phyloP scores from a whole-genome alignment of 176 grass and related monocot genomes.

The Aechmea fasciata region DNA sequence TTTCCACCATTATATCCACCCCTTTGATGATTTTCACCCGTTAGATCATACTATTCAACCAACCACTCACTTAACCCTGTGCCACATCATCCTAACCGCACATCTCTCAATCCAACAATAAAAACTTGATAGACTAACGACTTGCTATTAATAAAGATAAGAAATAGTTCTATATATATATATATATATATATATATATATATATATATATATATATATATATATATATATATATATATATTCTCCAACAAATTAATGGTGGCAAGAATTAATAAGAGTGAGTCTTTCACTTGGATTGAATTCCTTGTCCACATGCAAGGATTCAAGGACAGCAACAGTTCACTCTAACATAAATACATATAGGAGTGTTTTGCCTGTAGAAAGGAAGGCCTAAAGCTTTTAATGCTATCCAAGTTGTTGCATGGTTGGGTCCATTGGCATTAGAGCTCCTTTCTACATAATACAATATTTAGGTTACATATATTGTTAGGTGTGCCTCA shows the following conservation, averaged over 20 bases:
- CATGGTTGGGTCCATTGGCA: background rate
- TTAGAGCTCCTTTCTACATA: too few relatives aligned
- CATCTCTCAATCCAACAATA: too few relatives aligned
- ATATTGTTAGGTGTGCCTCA: too few relatives aligned
- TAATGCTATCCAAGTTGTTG: constrained; percentile 8
- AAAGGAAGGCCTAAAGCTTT: constrained; percentile 8
- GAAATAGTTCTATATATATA: too few relatives aligned
- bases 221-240: background rate
- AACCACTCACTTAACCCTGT: too few relatives aligned
- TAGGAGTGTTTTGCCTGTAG: background rate
- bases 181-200: background rate
- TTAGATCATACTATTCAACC: too few relatives aligned
- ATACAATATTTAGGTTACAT: too few relatives aligned
- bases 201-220: background rate
- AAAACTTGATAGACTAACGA: too few relatives aligned
- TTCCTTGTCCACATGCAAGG: background rate
- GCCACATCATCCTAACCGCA: too few relatives aligned
- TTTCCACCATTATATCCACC: too few relatives aligned
- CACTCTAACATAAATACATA: background rate
- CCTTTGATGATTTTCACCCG: too few relatives aligned
- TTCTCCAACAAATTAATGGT: background rate
- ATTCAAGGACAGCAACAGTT: background rate
- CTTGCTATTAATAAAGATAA: too few relatives aligned
- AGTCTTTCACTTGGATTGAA: background rate
- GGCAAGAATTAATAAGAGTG: background rate